A percentile compares a stretch with the other conserved stretches of the same genome.
Conservation (phyloP, 78 protist genomes). For the Dictyostelium intermedium region DNA sequence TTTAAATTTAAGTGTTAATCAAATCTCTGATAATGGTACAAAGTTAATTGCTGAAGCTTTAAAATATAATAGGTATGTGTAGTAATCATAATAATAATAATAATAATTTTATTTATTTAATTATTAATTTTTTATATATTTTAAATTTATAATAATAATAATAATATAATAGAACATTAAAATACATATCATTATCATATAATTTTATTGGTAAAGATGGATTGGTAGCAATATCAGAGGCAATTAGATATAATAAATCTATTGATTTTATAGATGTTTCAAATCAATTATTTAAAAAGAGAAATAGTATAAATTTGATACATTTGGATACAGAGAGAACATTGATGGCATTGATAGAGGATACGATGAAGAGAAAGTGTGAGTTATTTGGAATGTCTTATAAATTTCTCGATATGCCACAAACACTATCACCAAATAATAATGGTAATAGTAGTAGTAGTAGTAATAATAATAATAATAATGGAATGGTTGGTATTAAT, state of each 20-base stretch:
- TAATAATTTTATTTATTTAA: not conserved
- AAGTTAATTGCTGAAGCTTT: conserved; percentile 60
- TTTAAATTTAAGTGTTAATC: conserved; percentile 43
- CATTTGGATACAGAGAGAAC: conserved; percentile 63
- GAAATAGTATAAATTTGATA: conserved; percentile 24
- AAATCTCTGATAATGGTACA: conserved; percentile 60
- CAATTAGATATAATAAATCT: conserved; percentile 33
- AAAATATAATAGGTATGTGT: conserved; percentile 47
- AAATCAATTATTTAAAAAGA: conserved; percentile 57
- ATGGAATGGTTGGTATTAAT: not conserved
- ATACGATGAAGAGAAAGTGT: conserved; percentile 60
- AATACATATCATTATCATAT: conserved; percentile 62
- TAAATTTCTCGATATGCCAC: conserved; percentile 4
- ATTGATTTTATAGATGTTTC: conserved; percentile 70
- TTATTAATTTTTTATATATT: not conserved
- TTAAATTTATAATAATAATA: too few relatives aligned
- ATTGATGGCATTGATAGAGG: conserved; percentile 47
- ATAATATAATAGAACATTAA: conserved; percentile 18
- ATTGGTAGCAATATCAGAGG: conserved; percentile 54
- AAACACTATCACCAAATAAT: not conserved
- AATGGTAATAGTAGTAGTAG: not conserved
- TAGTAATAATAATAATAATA: not conserved
- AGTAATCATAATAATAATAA: not conserved
- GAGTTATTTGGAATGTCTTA: conserved; percentile 59
- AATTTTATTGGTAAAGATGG: conserved; percentile 76